Evolutionary conservation across 192 early-diverging fungal genomes (phyloP).

Genomic region (Coemansia sp.): DNA sequence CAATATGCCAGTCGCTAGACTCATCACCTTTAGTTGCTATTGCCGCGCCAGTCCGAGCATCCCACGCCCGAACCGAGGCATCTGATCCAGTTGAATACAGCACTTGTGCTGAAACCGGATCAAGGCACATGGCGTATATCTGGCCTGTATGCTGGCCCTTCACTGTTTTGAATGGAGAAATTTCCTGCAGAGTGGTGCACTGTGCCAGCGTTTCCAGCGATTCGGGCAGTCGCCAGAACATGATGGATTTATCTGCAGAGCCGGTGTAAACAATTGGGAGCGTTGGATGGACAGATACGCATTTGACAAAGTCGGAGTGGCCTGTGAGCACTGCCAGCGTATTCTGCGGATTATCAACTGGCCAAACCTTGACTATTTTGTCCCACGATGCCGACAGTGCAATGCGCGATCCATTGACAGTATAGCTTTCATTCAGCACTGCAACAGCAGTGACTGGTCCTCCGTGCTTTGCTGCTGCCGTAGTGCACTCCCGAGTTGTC

Average conservation of each 20-base stretch:
- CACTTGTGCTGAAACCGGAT: conserved; percentile 19
- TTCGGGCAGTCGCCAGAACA: conserved; percentile 43
- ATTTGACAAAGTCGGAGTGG: conserved; percentile 93
- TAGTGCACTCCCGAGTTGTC: conserved; percentile 8
- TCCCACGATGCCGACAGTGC: conserved; percentile 90
- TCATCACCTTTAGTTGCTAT: conserved; percentile 26
- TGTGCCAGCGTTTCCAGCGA: not conserved
- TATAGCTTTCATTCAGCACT: conserved; percentile 44
- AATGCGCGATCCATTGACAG: conserved; percentile 60
- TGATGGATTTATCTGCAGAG: conserved; percentile 74
- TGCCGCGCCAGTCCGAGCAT: conserved; percentile 58
- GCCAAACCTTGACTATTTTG: conserved; percentile 83
- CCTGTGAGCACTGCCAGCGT: conserved; percentile 66
- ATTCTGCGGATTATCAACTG: conserved; percentile 65
- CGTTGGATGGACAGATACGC: conserved; percentile 54
- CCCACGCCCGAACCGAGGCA: conserved; percentile 72
- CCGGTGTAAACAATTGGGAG: conserved; percentile 63
- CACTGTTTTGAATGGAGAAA: conserved; percentile 35
- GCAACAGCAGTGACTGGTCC: conserved; percentile 73
- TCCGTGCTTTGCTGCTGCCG: conserved; percentile 44
- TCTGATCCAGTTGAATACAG: conserved; percentile 52
- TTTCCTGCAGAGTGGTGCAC: conserved; percentile 9
- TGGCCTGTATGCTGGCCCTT: conserved; percentile 52
- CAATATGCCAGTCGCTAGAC: conserved; percentile 52
- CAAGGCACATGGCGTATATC: conserved; percentile 39